Evolutionary conservation across 1,139 yeast genomes (phyloP), one percentile per base, ranked within the genome.

Genomic region (Candida anutae): DNA sequence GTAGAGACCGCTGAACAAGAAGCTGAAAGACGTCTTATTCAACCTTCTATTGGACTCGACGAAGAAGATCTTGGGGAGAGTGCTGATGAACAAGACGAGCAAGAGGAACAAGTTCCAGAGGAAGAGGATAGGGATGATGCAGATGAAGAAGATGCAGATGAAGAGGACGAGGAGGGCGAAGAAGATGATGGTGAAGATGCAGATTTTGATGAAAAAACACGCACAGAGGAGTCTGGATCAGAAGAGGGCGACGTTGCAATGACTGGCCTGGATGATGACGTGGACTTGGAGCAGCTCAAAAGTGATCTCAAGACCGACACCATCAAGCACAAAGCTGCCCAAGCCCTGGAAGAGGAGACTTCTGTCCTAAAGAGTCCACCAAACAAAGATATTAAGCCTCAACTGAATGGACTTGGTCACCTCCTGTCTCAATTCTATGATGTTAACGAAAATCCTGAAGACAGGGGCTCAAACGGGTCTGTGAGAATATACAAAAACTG

Each of bases 401-500:
- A n/a, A n/a, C n/a, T n/a, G n/a, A n/a, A n/a, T n/a, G n/a, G n/a
- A n/a, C n/a, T n/a, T n/a, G n/a, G n/a, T 11, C 29, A 25, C 15
- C 33, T 38, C n/a, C 33, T 48, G 23, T 46, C 52, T 4, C 57
- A 60, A 17, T 74, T 69, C 40, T 73, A 63, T 46, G 63, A 58
- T 31, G 50, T 74, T 26, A 70, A 74, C 45, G 84, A 77, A 53
- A 36, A 55, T 29, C 31, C 55, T 26, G 45, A 67, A 36, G 80
- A 75, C 48, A 58, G 68, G 43, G 85, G 88, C 26, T 56, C 84
- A 32, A 80, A 73, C 45, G 48, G 55, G 4, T 70, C 77, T 8
- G 57, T 43, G 5, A 64, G 75, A 37, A 76, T 74, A 18, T 49
- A 59, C 32, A 80, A 80, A 47, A 74, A 70, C 38, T 79, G 90